Base-by-base conservation (phyloP, 805 yeast genomes). In the Starmerella sp. region DNA sequence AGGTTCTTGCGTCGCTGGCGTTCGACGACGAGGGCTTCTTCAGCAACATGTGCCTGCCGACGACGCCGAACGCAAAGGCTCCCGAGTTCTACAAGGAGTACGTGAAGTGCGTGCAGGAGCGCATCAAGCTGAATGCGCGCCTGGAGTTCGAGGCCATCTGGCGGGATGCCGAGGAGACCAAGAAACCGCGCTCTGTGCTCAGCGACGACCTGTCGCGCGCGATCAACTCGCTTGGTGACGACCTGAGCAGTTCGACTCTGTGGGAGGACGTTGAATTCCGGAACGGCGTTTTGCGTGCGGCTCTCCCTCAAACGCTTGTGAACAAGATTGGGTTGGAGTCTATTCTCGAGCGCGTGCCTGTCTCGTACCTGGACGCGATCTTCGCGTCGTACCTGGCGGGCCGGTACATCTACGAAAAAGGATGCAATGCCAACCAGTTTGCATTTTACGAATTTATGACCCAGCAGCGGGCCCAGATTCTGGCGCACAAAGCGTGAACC, bases 1-100 rank as follows among this genome's bases (percentile, higher is more conserved):
- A 91, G 71, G 98, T 91, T 11, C 77, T 91, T 63, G 96, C 97
- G 9, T 91, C 98, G 2, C 79, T 91, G 57, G 84, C 96, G 3
- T 84, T 93, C 66, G 89, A 83, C 65, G 98, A 91, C 70, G 79
- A 77, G 52, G 86, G 82, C 37, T 93, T 91, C 75, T 77, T 83
- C 64, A 71, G 78, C 54, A 73, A 86, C 67, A 93, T 91, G 88
- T 85, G 93, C 68, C 77, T 82, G 50, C 58, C 63, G 15, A 66
- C 72, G 54, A 80, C 80, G 59, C 75, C 76, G 13, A 28, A 38
- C 15, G 43, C 36, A 2, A 69, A 68, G 39, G 75, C 77, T 56
- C 95, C 96, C 10, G 75, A 73, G 49, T 85, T 91, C 68, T 91
- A 91, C 74, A 75, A 81, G 66, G 74, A 75, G n/a, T 93, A 91